Conservation (phyloP, 129 eudicot genomes). For the Centaurea solstitialis region DNA sequence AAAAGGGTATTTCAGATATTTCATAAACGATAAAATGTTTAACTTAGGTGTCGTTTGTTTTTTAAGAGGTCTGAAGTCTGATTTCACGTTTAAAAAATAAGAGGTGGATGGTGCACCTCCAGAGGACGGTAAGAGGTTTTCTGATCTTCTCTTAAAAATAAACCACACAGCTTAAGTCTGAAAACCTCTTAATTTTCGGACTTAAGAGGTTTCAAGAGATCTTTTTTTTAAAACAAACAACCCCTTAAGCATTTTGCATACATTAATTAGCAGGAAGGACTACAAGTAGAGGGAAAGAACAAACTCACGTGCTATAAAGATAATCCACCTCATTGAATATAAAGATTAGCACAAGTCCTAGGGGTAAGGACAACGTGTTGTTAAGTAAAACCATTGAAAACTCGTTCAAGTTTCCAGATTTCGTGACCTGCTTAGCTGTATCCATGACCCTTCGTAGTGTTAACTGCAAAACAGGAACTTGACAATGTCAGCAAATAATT, state of each 20-base stretch:
- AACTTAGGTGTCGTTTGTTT: not conserved
- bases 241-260: not conserved
- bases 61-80: too few relatives aligned
- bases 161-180: too few relatives aligned
- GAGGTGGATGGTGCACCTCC: too few relatives aligned
- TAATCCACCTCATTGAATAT: conserved; percentile 91
- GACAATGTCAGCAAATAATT: conserved; percentile 6
- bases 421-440: conserved; percentile 94
- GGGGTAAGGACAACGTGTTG: conserved; percentile 86
- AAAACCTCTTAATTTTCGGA: too few relatives aligned
- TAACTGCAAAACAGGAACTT: conserved; percentile 56
- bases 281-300: conserved; percentile 7
- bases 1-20: not conserved
- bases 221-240: too few relatives aligned
- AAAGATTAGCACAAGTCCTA: conserved; percentile 68
- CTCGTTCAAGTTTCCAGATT: conserved; percentile 90
- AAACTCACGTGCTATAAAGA: conserved; percentile 79
- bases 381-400: conserved; percentile 95
- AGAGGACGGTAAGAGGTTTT: too few relatives aligned
- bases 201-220: too few relatives aligned
- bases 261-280: not conserved
- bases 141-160: too few relatives aligned
- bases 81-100: too few relatives aligned
- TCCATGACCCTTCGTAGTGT: conserved; percentile 91
- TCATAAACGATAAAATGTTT: not conserved